Percentiles rank a stretch among this genome's conserved stretches.
phyloP scores from a whole-genome alignment of 2,329 filamentous ascomycete species.

The Didymella exigua region DNA sequence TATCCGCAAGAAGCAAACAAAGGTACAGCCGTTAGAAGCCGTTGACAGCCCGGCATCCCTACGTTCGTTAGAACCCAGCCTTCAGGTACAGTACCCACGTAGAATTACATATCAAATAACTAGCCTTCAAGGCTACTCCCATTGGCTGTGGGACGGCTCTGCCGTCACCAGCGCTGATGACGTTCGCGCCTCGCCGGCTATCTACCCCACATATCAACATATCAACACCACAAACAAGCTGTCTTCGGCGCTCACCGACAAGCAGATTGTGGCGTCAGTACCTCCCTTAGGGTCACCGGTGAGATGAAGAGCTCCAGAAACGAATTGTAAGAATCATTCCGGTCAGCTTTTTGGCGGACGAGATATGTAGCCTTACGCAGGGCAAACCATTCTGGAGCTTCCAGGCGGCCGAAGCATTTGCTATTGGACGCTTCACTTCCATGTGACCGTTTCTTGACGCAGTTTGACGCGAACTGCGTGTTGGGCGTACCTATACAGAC shows the following conservation, averaged over 20 bases:
- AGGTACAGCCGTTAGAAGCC: slow-evolving; percentile 3
- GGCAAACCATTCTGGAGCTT: background rate
- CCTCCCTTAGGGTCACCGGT: slow-evolving; percentile 11
- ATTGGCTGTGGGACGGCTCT: background rate
- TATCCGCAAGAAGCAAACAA: background rate
- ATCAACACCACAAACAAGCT: background rate
- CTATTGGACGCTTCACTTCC: slow-evolving; percentile 8
- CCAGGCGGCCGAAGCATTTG: background rate
- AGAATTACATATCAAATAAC: background rate
- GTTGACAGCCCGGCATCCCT: background rate
- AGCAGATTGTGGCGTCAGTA: background rate
- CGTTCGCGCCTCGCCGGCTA: background rate
- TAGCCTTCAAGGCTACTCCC: background rate
- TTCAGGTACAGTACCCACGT: background rate
- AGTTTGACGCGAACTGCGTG: background rate
- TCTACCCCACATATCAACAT: slow-evolving; percentile 7
- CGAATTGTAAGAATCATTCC: background rate
- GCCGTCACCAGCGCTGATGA: background rate
- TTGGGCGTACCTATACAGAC: background rate
- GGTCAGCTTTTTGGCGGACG: background rate
- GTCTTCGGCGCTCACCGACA: background rate
- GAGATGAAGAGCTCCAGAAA: background rate
- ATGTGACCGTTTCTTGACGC: background rate
- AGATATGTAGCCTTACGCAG: slow-evolving; percentile 2
- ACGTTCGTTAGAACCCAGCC: background rate